A percentile compares a stretch with the other conserved stretches of the same genome.
These are phyloP conservation scores for Candida anutae DNA, from an alignment of 1,139 yeast genomes.

Conservation along the genomic window DNA sequence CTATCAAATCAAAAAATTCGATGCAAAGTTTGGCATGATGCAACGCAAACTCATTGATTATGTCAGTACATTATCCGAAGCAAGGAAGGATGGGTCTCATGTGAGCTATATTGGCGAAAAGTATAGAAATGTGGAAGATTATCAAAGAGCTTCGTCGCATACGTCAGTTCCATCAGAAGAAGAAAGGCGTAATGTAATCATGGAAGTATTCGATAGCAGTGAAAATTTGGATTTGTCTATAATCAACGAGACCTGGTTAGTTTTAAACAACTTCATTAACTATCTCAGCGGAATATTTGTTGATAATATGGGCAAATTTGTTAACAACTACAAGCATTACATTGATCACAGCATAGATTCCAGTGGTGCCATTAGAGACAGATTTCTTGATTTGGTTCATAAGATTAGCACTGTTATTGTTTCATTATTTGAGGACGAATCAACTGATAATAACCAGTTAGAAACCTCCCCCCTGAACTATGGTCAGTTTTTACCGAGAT, in stretches of 20 bases:
- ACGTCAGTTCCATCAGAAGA: conserved; percentile 16
- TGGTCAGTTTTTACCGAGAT: conserved; percentile 31
- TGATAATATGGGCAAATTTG: conserved; percentile 25
- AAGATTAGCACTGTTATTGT: conserved; percentile 20
- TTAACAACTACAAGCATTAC: conserved; percentile 33
- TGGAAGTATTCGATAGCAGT: conserved; percentile 29
- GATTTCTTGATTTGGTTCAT: conserved; percentile 20
- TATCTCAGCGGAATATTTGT: conserved; percentile 28
- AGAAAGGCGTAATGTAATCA: conserved; percentile 21
- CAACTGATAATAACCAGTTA: conserved; percentile 22
- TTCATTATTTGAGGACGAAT: conserved; percentile 24
- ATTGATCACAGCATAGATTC: conserved; percentile 21
- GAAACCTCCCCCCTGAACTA: conserved; percentile 32
- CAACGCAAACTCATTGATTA: conserved; percentile 33
- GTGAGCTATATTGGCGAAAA: conserved; percentile 47
- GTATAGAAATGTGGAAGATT: conserved; percentile 29
- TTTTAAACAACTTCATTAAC: conserved; percentile 28
- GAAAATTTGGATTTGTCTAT: conserved; percentile 38
- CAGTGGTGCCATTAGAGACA: conserved; percentile 21
- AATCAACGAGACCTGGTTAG: conserved; percentile 40
- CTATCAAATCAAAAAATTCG: conserved; percentile 27
- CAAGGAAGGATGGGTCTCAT: conserved; percentile 33
- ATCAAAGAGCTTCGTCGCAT: conserved; percentile 23
- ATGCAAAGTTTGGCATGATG: conserved; percentile 30
- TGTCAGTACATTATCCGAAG: conserved; percentile 24